Evolutionary conservation across 2,329 filamentous ascomycete species (phyloP), one percentile per base, ranked within the genome.

Genomic region (Paramyrothecium sp.): DNA sequence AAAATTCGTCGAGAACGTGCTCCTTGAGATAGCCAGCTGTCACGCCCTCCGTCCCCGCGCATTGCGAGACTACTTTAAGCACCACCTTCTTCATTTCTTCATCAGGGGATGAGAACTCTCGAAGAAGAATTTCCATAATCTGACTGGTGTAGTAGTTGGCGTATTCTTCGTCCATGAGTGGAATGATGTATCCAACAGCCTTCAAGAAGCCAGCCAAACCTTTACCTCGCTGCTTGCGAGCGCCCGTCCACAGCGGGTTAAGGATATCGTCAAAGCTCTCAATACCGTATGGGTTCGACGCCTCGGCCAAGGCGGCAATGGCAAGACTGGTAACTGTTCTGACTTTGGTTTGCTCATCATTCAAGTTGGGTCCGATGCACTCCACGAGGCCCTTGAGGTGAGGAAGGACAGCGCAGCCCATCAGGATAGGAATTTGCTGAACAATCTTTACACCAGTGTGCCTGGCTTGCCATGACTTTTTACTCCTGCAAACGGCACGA

Each of bases 61-160:
- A 98, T 70, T 99, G 95, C 19, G 93, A 97, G 17, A 99, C 88
- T 26, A 99, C 95, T 76, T 98, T 98, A 58, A 99, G 79, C 8
- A 99, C 95, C 1, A 99, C 95, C 79, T 99, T 99, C 78, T 98
- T 99, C 95, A 99, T 99, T 75, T 99, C 95, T 74, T 99, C 95
- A 64, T 99, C 95, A 0, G 95, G 95, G 1, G 94, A 97, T 7
- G 92, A 90, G 69, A 99, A 99, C 71, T 99, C 95, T 67, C 95
- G 88, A 30, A 98, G 85, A 16, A 99, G 79, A 67, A 98, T 98
- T 74, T 98, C 95, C 94, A 99, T 98, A 68, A 99, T 97, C 74
- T 99, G 93, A 64, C 88, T 91, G 10, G 95, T 98, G 70, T 99
- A 99, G 78, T 99, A 99, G 72, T 97, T 98, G 75, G 95, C 94